Evolutionary conservation across 1,284 basidiomycete genomes (phyloP), one percentile per base, ranked within the genome.

Genomic region (Trichosporon asahii): DNA sequence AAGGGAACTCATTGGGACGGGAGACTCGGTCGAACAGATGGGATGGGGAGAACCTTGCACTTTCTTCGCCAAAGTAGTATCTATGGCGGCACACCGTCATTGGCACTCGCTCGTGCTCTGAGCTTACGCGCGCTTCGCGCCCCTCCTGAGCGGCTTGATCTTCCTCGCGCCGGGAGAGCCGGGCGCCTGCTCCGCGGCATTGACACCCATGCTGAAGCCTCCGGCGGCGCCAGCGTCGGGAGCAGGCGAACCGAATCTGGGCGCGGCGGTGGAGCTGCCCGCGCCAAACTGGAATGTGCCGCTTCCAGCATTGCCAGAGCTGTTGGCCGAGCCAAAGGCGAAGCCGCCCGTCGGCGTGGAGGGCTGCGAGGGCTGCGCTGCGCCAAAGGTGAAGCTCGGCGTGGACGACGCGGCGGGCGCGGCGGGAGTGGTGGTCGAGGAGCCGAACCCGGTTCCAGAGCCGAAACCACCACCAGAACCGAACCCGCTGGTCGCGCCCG

Each of bases 131-230:
- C 57, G 57, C 57, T 61, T 61, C 6, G 70, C 70, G 18, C 73
- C 70, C 25, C 73, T 69, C n/a, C 76, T 65, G 46, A 79, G 66
- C 29, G 74, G 73, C 72, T 77, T 79, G 71, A 79, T 78, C 67
- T 74, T 74, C 57, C 77, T 60, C 21, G 72, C 74, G 29, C 76
- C 72, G 3, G 77, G 76, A 67, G 72, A 73, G 11, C 72, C 76
- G 7, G 77, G 76, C 9, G 61, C 61, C 21, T 66, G 69, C 57
- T 61, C 57, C 3, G 57, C 57, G 2, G 65, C 67, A 14, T 64
- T 64, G 25, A 69, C 44, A 44, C 71, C 71, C 27, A 72, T 46
- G 44, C 64, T 68, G 68, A 72, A 72, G 3, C 67, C 66, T 57
- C 61, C 64, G 18, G 67, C 25, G 2, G 53, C n/a, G 12, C 25